Percentiles rank a stretch among this genome's conserved stretches.
phyloP scores from a whole-genome alignment of 208 protist genomes.

The Leishmania turanica region DNA sequence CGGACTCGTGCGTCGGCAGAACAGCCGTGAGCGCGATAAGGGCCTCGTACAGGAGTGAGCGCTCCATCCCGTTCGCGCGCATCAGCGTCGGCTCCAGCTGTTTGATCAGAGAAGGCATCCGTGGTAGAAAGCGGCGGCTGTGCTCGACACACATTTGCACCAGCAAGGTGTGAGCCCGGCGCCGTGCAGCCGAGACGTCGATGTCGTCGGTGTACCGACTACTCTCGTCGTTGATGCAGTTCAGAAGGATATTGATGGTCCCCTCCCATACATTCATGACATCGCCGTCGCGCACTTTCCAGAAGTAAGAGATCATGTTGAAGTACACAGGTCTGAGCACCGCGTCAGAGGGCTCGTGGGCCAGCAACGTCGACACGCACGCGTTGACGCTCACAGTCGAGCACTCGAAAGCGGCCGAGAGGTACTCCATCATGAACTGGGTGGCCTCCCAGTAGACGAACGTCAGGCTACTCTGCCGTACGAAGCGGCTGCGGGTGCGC shows the following conservation, averaged over 20 bases:
- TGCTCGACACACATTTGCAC: conserved; percentile 40
- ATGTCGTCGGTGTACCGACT: conserved; percentile 20
- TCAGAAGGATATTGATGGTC: conserved; percentile 60
- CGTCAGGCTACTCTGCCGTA: conserved; percentile 75
- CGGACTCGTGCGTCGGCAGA: conserved; percentile 43
- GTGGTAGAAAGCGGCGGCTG: conserved; percentile 25
- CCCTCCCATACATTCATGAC: conserved; percentile 66
- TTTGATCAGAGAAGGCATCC: conserved; percentile 26
- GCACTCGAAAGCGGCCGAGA: conserved; percentile 60
- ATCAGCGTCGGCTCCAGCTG: conserved; percentile 60
- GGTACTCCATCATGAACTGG: conserved; percentile 71
- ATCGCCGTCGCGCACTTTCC: conserved; percentile 49
- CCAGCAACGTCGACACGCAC: conserved; percentile 50
- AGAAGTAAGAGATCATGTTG: conserved; percentile 85
- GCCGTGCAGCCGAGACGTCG: conserved; percentile 46
- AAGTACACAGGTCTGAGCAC: conserved; percentile 81
- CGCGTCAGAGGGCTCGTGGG: conserved; percentile 53
- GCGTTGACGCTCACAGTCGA: conserved; percentile 46
- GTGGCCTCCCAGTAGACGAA: conserved; percentile 72
- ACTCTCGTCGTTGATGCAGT: conserved; percentile 39
- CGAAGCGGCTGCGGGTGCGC: conserved; percentile 60
- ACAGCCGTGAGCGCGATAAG: conserved; percentile 51
- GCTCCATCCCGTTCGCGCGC: conserved; percentile 33
- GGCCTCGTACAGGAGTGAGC: conserved; percentile 72
- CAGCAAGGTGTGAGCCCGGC: conserved; percentile 62